These are phyloP conservation scores for Fistulina hepatica DNA, from an alignment of 1,284 basidiomycete species.

Conservation along the genomic window DNA sequence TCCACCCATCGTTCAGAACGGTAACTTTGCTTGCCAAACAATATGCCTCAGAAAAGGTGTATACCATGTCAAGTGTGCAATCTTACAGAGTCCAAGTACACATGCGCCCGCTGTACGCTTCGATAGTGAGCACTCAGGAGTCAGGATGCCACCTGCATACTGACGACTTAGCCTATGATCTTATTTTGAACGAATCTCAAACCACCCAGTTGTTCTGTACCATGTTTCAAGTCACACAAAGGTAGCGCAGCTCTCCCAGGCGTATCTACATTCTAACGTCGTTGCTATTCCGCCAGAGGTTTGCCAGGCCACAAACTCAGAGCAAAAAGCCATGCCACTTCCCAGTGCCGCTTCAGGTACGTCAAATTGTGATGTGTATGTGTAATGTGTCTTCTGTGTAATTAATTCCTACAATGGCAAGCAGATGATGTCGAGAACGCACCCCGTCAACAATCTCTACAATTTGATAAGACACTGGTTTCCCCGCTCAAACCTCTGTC, in stretches of 20 bases:
- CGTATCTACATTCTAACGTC: background rate
- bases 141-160: background rate
- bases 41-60: no score
- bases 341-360: constrained; percentile 2
- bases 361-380: no score
- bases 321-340: background rate
- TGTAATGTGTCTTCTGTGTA: no score
- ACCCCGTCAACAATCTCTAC: background rate
- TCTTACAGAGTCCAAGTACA: constrained; percentile 12
- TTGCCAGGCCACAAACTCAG: background rate
- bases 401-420: background rate
- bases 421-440: background rate
- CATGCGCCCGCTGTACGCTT: constrained; percentile 9
- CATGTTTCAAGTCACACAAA: background rate
- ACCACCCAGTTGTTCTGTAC: constrained; percentile 11
- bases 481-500: constrained; percentile 45
- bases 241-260: background rate
- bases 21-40: no score
- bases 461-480: constrained; percentile 2
- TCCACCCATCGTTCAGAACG: no score
- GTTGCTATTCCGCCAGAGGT: background rate
- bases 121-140: constrained; percentile 9
- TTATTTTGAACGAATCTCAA: background rate
- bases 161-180: background rate
- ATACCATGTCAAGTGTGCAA: constrained; percentile 13